Percentiles rank a stretch among this genome's conserved stretches.
These are phyloP conservation scores for Coniochaeta pulveracea DNA, from an alignment of 2,329 filamentous ascomycete genomes.

Conservation along the genomic window DNA sequence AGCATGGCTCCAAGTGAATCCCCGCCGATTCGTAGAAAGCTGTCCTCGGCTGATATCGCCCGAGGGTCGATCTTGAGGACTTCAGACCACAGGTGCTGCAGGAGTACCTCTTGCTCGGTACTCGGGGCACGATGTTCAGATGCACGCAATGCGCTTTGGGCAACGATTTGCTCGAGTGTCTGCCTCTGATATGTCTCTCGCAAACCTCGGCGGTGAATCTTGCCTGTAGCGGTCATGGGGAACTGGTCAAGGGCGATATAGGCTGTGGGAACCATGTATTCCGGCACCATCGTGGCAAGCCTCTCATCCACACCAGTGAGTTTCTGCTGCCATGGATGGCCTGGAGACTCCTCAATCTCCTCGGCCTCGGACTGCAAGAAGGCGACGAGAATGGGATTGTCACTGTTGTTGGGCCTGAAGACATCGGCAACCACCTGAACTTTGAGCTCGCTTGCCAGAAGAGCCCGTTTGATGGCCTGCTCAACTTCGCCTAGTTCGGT, in stretches of 20 bases:
- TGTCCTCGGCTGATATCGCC: constrained; percentile 27
- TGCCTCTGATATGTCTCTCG: background rate
- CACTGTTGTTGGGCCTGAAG: no score
- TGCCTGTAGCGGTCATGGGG: background rate
- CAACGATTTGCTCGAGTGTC: background rate
- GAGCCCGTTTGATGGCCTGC: no score
- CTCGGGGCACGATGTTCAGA: background rate
- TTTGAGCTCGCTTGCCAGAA: no score
- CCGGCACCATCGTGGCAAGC: no score
- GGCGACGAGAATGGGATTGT: no score
- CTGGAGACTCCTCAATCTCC: no score
- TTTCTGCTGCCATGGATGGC: no score
- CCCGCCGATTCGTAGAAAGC: constrained; percentile 36
- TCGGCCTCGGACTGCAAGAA: no score
- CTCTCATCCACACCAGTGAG: no score
- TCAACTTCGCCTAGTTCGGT: background rate
- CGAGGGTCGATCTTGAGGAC: constrained; percentile 20
- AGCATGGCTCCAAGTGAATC: constrained; percentile 38
- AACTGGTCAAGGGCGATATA: background rate
- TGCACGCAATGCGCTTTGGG: no score
- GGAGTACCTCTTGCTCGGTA: background rate
- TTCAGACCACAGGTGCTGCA: constrained; percentile 20
- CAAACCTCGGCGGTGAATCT: background rate
- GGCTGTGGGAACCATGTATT: background rate
- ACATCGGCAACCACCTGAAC: no score